These are phyloP conservation scores for Aquilaria agallochum DNA, from an alignment of 441 rosid genomes.

Conservation along the genomic window DNA sequence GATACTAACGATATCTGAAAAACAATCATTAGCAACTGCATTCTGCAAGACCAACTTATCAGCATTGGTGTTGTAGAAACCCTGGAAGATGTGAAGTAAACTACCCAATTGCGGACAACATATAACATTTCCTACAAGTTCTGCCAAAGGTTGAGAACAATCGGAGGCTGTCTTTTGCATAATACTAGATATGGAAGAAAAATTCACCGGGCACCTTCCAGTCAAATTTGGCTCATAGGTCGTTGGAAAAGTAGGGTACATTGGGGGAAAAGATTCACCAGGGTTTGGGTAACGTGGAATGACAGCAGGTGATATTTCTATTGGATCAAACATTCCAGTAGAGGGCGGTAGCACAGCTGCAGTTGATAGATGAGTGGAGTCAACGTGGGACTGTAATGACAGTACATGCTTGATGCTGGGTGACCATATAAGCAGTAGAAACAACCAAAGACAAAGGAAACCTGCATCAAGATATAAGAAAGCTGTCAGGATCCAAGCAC, in stretches of 20 bases:
- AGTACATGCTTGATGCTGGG: conserved; percentile 63
- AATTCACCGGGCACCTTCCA: conserved; percentile 90
- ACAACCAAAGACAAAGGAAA: conserved; percentile 41
- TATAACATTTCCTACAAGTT: conserved; percentile 84
- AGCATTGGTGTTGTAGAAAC: conserved; percentile 48
- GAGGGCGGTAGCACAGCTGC: conserved; percentile 63
- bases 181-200: conserved; percentile 60
- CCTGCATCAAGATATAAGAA: conserved; percentile 46
- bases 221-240: conserved; percentile 79
- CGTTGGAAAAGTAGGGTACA: conserved; percentile 84
- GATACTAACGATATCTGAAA: conserved; percentile 91
- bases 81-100: conserved; percentile 83
- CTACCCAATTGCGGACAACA: conserved; percentile 94
- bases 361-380: conserved; percentile 45
- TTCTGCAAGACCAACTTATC: conserved; percentile 68
- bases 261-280: conserved; percentile 56
- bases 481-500: conserved; percentile 18
- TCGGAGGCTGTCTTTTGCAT: conserved; percentile 78
- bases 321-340: conserved; percentile 72
- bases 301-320: conserved; percentile 84
- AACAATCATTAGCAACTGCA: conserved; percentile 83
- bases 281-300: conserved; percentile 65
- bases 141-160: conserved; percentile 77
- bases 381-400: conserved; percentile 31
- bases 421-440: conserved; percentile 61